These are phyloP conservation scores for Nannochloropsis oceanica DNA, from an alignment of 108 stramenopile species.

Conservation along the genomic window DNA sequence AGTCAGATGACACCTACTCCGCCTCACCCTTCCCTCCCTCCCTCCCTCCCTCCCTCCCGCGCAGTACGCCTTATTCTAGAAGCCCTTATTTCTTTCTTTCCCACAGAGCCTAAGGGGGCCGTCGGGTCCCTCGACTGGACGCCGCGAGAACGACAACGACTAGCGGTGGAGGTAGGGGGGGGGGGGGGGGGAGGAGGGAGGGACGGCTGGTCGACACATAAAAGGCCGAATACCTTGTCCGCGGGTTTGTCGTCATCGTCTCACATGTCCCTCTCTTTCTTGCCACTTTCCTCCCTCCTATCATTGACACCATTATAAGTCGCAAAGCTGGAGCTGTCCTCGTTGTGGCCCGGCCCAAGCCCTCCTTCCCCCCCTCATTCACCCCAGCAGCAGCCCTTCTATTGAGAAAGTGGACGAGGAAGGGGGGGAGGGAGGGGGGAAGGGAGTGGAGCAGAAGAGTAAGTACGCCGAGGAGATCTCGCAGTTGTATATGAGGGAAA, in stretches of 20 bases:
- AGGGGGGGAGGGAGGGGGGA: neutral
- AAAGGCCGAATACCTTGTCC: no score
- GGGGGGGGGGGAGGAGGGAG: neutral
- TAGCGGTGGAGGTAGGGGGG: neutral
- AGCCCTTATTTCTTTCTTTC: conserved; percentile 86
- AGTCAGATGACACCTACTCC: no score
- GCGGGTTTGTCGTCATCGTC: neutral
- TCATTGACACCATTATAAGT: neutral
- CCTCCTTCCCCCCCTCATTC: neutral
- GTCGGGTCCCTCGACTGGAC: conserved; percentile 78
- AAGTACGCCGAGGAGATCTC: neutral
- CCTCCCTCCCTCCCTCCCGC: conserved; percentile 40
- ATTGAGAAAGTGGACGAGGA: neutral
- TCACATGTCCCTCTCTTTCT: neutral
- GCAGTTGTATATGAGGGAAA: neutral
- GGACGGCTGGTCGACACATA: neutral
- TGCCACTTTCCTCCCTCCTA: neutral
- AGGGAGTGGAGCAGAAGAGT: neutral
- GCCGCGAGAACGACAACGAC: conserved; percentile 29
- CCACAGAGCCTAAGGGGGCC: conserved; percentile 84
- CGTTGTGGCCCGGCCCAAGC: neutral
- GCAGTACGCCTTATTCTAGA: conserved; percentile 90
- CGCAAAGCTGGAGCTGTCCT: neutral
- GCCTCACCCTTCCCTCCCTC: neutral
- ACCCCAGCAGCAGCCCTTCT: no score